Percentiles rank a stretch among this genome's conserved stretches.
Evolutionary conservation across 2,329 filamentous ascomycete species (phyloP).

Genomic region (Zalaria obscura): DNA sequence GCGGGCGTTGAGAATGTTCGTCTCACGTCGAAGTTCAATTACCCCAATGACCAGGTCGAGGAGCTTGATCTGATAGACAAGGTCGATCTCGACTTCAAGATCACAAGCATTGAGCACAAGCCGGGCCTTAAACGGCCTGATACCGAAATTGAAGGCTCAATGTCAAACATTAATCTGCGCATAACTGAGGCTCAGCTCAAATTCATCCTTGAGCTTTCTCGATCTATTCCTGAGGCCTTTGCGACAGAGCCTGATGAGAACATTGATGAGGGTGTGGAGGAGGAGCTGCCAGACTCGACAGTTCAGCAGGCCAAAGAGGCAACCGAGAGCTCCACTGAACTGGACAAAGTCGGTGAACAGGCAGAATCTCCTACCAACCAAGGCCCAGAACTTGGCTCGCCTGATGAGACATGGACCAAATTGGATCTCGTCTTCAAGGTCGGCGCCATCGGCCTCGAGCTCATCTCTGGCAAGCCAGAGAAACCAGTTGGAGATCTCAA

Average conservation of each 20-base stretch:
- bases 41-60: constrained; percentile 55
- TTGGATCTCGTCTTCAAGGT: constrained; percentile 85
- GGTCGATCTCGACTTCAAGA: constrained; percentile 83
- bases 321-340: constrained; percentile 31
- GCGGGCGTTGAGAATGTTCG: constrained; percentile 86
- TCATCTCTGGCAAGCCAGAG: constrained; percentile 63
- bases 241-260: constrained; percentile 56
- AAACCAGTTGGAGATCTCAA: constrained; percentile 67
- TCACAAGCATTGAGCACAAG: constrained; percentile 82
- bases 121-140: constrained; percentile 68
- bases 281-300: constrained; percentile 50
- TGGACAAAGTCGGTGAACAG: constrained; percentile 9
- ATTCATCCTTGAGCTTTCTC: constrained; percentile 75
- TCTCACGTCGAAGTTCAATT: constrained; percentile 80
- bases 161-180: constrained; percentile 85
- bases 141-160: constrained; percentile 75
- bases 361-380: constrained; percentile 19
- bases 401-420: constrained; percentile 72
- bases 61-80: constrained; percentile 95
- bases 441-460: constrained; percentile 73
- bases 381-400: constrained; percentile 53
- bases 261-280: constrained; percentile 55
- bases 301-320: constrained; percentile 34
- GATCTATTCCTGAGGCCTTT: constrained; percentile 79
- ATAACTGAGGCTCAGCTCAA: constrained; percentile 85